Evolutionary conservation across 345 rosid genomes (phyloP).

Genomic region (Mercurialis annua): DNA sequence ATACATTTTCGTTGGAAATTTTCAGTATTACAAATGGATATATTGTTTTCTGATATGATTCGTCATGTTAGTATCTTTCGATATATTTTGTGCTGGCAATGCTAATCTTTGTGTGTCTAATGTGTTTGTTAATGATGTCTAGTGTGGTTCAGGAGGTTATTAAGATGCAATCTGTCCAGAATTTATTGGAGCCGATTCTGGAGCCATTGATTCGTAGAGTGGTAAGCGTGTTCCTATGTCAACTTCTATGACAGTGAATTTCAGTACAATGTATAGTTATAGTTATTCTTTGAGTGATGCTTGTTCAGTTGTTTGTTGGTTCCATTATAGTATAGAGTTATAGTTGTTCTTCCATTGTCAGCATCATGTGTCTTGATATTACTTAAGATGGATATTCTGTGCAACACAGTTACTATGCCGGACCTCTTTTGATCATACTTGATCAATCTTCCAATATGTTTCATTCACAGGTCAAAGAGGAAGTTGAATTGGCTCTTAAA

Average conservation of each 20-base stretch:
- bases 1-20: background rate
- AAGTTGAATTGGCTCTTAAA: slow-evolving; percentile 79
- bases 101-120: slow-evolving; percentile 14
- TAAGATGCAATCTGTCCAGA: slow-evolving; percentile 65
- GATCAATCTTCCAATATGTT: background rate
- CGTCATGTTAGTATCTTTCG: background rate
- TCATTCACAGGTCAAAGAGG: slow-evolving; percentile 80
- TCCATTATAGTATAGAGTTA: background rate
- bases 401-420: background rate
- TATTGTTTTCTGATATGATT: background rate
- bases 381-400: slow-evolving; percentile 1
- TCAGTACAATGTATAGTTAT: background rate
- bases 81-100: background rate
- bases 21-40: background rate
- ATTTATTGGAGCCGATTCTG: slow-evolving; percentile 74
- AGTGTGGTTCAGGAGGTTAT: slow-evolving; percentile 96
- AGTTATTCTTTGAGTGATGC: slow-evolving; percentile 3
- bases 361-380: background rate
- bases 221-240: slow-evolving; percentile 44
- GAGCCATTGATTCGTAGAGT: slow-evolving; percentile 96
- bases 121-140: slow-evolving; percentile 26
- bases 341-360: background rate
- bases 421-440: background rate
- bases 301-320: background rate
- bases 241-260: background rate